Base-by-base conservation (phyloP, 2,329 filamentous ascomycete genomes). In the Nothopassalora personata region DNA sequence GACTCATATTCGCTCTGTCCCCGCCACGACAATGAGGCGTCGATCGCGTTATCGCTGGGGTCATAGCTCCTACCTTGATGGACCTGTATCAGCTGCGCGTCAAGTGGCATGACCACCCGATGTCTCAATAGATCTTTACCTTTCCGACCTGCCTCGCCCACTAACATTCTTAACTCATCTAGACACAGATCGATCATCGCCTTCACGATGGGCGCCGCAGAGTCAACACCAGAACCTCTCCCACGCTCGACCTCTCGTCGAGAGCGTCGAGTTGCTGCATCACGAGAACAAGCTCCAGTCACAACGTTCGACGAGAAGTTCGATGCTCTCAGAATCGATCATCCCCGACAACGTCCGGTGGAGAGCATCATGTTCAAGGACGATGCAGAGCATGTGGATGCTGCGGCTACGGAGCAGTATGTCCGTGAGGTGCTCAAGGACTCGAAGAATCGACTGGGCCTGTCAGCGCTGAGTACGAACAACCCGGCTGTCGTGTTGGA, bases 391-490 rank as follows among this genome's bases (percentile, higher is more conserved):
- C 62, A 70, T 36, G 67, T 74, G 45, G 68, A 69, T 23, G 68
- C 63, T 8, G 57, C 66, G 19, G 66, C 67, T 36, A 70, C 68
- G 8, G 64, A 70, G 56, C 58, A 70, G 49, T 72, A 71, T 51
- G 68, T 73, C 11, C 64, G 64, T 19, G 64, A 69, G 18, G 60
- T 74, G 30, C 67, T 74, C 23, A 66, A 72, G 53, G 72, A 74
- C 53, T 63, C 67, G 48, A 72, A 72, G 78, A 84, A 84, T 68
- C 89, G 89, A 61, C 85, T 95, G 13, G 90, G 90, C 5, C 81
- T 94, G 34, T 85, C 86, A 1, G 89, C 89, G 1, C 79, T 95
- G 53, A 86, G 84, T 70, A 80, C 82, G 9, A 85, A 86, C 64
- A 81, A 89, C 62, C 86, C 89, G 6, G 81, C 81, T 58, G 75